phyloP scores from a whole-genome alignment of 2,329 filamentous ascomycete genomes.

The Cladophialophora immunda region DNA sequence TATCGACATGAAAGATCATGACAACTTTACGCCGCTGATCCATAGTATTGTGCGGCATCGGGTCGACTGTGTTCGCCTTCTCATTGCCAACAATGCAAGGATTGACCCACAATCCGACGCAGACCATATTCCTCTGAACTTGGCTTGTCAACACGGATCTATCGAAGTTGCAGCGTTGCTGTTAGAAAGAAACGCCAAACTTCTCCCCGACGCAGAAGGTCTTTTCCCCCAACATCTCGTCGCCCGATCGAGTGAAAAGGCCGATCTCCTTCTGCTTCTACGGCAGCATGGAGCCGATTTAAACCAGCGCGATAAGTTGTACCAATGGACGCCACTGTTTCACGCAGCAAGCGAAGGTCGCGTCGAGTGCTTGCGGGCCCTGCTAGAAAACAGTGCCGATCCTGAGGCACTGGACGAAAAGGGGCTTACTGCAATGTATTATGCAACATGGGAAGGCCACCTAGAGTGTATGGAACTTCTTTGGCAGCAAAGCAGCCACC shows the following conservation, averaged over 20 bases:
- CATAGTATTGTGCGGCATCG: conserved; percentile 93
- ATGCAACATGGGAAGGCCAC: conserved; percentile 97
- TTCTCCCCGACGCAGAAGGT: conserved; percentile 94
- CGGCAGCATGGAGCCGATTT: conserved; percentile 88
- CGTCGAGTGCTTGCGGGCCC: conserved; percentile 81
- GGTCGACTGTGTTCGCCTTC: conserved; percentile 77
- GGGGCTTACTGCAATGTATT: conserved; percentile 92
- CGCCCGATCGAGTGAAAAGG: conserved; percentile 83
- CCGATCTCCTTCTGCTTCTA: conserved; percentile 79
- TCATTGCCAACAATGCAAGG: conserved; percentile 80
- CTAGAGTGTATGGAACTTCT: conserved; percentile 92
- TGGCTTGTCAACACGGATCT: conserved; percentile 94
- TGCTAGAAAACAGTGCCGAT: conserved; percentile 81
- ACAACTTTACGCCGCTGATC: conserved; percentile 96
- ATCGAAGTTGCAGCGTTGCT: conserved; percentile 84
- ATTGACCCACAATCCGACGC: conserved; percentile 85
- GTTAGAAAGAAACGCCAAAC: conserved; percentile 78
- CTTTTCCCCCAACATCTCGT: conserved; percentile 97
- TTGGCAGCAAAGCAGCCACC: conserved; percentile 48
- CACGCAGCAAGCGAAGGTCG: conserved; percentile 97
- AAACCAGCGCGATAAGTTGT: conserved; percentile 92
- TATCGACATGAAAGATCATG: conserved; percentile 88
- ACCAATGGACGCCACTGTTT: conserved; percentile 96
- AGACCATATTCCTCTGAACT: conserved; percentile 91
- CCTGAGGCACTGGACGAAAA: conserved; percentile 89